phyloP scores from a whole-genome alignment of 2,329 filamentous ascomycete genomes.

The Alternaria ethzedia region DNA sequence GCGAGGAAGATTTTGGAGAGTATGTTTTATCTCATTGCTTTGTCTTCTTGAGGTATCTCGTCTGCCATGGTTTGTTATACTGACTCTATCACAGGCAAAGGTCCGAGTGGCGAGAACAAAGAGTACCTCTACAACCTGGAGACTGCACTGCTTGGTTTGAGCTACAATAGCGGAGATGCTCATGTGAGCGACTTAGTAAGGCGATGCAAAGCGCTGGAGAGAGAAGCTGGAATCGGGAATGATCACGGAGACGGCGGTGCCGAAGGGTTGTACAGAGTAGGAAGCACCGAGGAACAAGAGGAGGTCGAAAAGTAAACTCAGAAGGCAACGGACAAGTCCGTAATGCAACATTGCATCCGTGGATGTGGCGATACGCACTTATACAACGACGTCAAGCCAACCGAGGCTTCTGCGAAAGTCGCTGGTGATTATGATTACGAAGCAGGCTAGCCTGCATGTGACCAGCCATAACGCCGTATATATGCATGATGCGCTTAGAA shows the following conservation, averaged over 20 bases:
- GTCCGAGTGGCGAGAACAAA: conserved; percentile 86
- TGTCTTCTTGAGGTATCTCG: background rate
- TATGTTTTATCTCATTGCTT: conserved; percentile 25
- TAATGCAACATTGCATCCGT: background rate
- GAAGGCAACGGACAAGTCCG: background rate
- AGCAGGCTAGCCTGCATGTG: conserved; percentile 8
- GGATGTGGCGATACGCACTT: background rate
- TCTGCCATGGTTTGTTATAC: background rate
- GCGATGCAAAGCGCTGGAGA: conserved; percentile 71
- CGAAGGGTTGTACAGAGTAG: conserved; percentile 50
- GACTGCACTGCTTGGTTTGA: conserved; percentile 72
- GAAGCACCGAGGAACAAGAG: conserved; percentile 65
- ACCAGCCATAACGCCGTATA: conserved; percentile 10
- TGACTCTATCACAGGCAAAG: conserved; percentile 44
- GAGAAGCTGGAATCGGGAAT: conserved; percentile 26
- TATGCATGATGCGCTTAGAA: conserved; percentile 8
- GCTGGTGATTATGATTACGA: conserved; percentile 13
- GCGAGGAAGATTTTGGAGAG: conserved; percentile 82
- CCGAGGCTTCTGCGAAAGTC: conserved; percentile 2
- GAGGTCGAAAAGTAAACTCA: conserved; percentile 59
- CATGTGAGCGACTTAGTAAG: conserved; percentile 84
- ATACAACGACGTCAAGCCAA: background rate
- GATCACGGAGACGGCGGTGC: conserved; percentile 22
- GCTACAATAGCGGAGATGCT: conserved; percentile 77
- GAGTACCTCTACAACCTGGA: conserved; percentile 89